A percentile compares a stretch with the other conserved stretches of the same genome.
These are phyloP conservation scores for Verticillium zaregamsianum DNA, from an alignment of 2,329 filamentous ascomycete genomes.

Conservation along the genomic window DNA sequence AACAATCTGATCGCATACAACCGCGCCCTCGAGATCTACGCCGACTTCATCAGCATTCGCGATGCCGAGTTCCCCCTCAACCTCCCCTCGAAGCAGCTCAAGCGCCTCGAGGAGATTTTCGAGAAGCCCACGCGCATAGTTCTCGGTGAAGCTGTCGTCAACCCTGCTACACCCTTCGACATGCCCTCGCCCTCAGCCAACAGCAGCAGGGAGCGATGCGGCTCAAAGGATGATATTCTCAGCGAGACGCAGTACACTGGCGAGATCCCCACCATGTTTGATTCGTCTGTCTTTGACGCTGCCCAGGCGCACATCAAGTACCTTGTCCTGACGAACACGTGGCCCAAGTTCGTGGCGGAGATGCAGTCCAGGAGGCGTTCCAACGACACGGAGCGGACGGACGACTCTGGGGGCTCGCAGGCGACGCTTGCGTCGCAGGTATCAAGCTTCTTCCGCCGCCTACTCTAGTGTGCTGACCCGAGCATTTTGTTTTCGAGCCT, in stretches of 20 bases:
- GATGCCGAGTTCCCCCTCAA: constrained; percentile 49
- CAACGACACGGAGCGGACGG: constrained; percentile 15
- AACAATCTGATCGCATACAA: constrained; percentile 25
- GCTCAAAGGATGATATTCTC: neutral
- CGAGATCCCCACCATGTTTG: constrained; percentile 44
- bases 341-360: constrained; percentile 52
- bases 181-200: neutral
- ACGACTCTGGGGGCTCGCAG: constrained; percentile 8
- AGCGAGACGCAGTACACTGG: constrained; percentile 28
- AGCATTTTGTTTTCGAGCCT: neutral
- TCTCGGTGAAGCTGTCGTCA: constrained; percentile 18
- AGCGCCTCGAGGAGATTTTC: constrained; percentile 37
- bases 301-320: constrained; percentile 61
- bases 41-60: constrained; percentile 38
- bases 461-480: neutral
- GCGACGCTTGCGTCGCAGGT: constrained; percentile 14
- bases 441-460: constrained; percentile 3
- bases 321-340: constrained; percentile 64
- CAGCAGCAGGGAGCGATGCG: neutral
- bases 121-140: constrained; percentile 31
- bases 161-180: constrained; percentile 16
- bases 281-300: constrained; percentile 50
- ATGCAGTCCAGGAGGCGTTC: constrained; percentile 15
- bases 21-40: constrained; percentile 44
- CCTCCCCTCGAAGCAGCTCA: constrained; percentile 38